Evolutionary conservation across 75 land plant genomes (phyloP), one percentile per base, ranked within the genome.

Genomic region (Gnetum montanum): DNA sequence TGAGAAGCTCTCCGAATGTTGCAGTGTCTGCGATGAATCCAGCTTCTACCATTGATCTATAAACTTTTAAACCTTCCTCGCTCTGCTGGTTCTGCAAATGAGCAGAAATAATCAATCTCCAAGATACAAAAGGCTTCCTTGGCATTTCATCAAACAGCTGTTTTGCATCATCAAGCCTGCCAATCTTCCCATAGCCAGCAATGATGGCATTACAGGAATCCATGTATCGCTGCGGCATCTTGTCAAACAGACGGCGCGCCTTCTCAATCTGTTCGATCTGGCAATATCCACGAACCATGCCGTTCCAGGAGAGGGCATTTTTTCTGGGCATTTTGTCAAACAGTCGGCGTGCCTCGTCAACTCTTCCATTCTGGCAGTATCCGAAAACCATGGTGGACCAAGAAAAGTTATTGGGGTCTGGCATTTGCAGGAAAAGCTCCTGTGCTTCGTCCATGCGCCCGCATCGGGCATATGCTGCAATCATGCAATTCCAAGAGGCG

Each of bases 131-230:
- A 64, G 56, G 63, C 20, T 57, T 45, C 5, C 20, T 59, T 29
- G 72, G 72, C 72, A 70, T 70, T 38, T 25, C 12, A 34, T 55
- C 16, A 30, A 70, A 70, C 69, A 70, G 57, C 49, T 46, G 28
- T 3, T 24, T 6, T 3, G 72, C 72, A 57, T 36, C 36, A 11
- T 35, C 20, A 18, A 70, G 4, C 7, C 29, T 49, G 18, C 28
- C 43, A 48, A 54, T 31, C 54, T 64, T 34, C 19, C 37, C 29
- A 40, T 63, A 70, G 15, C 72, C 72, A 24, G 29, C 31, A 23
- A 70, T 56, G 19, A 70, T 19, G 11, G 60, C 5, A 11, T 57
- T 70, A 67, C 72, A 70, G 5, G 72, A 70, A 18, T 53, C 19
- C 8, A 46, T 29, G 33, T 70, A 56, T 4, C 46, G 50, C 19